Conservation (phyloP, 2,329 filamentous ascomycete species). For the Diaporthe amygdali region DNA sequence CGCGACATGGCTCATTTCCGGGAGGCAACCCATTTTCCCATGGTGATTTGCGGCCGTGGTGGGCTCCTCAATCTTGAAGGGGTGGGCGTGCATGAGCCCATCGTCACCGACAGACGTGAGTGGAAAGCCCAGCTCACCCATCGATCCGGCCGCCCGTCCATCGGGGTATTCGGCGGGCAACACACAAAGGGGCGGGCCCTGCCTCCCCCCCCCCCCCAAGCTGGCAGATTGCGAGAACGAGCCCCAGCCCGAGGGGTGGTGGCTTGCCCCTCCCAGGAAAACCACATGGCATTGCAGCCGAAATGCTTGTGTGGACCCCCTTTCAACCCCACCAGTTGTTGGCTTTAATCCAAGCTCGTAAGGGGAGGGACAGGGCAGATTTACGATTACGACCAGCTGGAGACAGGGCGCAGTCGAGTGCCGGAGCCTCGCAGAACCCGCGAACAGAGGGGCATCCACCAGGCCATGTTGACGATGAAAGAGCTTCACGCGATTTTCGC, state of each 20-base stretch:
- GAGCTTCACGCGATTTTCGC: background rate
- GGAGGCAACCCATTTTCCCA: background rate
- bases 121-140: background rate
- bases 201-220: no score
- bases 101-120: background rate
- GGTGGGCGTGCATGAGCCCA: slow-evolving; percentile 1
- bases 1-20: background rate
- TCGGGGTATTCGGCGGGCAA: slow-evolving; percentile 12
- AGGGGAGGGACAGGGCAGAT: background rate
- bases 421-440: background rate
- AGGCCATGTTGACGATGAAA: background rate
- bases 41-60: background rate
- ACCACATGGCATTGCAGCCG: slow-evolving; percentile 15
- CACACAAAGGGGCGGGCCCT: background rate
- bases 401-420: background rate
- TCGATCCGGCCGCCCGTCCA: background rate
- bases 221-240: background rate
- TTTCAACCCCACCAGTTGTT: slow-evolving; percentile 5
- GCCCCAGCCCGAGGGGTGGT: background rate
- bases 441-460: background rate
- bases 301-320: slow-evolving; percentile 3
- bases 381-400: background rate
- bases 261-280: background rate
- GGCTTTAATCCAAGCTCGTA: background rate
- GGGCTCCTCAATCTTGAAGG: background rate